phyloP scores from a whole-genome alignment of 768 basidiomycete species.

The Lentinula sp. region DNA sequence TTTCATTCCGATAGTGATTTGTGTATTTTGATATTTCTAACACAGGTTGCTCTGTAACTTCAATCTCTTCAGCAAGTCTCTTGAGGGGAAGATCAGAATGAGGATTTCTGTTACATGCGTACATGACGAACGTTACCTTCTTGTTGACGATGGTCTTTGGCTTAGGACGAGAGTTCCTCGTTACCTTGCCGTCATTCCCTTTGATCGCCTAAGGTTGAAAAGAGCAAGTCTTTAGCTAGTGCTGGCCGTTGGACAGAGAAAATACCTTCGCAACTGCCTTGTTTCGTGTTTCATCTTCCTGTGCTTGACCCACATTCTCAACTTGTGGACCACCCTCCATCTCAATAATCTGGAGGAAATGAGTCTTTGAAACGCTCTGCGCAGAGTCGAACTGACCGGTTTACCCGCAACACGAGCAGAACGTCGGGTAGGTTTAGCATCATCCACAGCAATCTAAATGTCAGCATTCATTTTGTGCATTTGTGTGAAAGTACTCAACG shows the following conservation, averaged over 20 bases:
- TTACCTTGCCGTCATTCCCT: background rate
- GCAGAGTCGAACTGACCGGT: background rate
- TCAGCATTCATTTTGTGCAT: background rate
- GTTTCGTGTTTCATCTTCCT: background rate
- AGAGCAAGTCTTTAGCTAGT: background rate
- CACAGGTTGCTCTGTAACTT: background rate
- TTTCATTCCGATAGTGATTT: background rate
- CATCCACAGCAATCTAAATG: slow-evolving; percentile 4
- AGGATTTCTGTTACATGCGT: background rate
- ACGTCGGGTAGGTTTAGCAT: slow-evolving; percentile 6
- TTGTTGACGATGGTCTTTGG: background rate
- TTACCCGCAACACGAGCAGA: slow-evolving; percentile 8
- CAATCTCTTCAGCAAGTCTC: background rate
- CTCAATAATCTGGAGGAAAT: background rate
- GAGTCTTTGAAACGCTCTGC: background rate
- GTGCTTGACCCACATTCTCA: background rate
- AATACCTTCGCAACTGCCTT: background rate
- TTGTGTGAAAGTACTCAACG: background rate
- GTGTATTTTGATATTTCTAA: background rate
- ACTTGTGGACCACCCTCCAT: background rate
- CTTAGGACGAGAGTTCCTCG: background rate
- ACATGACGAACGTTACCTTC: background rate
- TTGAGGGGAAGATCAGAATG: background rate
- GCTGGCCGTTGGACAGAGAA: background rate
- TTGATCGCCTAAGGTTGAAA: background rate